phyloP scores from a whole-genome alignment of 805 yeast species.

The Monosporozyma unispora region DNA sequence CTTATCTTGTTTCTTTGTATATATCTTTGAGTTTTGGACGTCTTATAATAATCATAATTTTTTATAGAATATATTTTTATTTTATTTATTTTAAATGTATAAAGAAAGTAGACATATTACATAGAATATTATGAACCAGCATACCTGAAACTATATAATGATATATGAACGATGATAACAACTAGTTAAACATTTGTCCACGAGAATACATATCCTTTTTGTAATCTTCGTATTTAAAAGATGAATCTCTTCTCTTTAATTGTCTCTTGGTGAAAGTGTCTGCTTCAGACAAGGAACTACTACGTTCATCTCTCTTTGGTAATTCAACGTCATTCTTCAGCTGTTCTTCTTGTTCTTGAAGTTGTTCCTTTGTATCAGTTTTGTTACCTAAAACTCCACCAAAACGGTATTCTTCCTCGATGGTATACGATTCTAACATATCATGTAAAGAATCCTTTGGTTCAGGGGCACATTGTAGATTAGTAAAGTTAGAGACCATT shows the following conservation, averaged over 20 bases:
- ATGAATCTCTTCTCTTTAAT: constrained; percentile 13
- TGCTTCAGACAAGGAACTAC: not conserved
- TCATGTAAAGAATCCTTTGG: constrained; percentile 6
- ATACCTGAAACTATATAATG: not conserved
- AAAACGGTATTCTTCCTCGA: constrained; percentile 5
- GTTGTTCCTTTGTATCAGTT: not conserved
- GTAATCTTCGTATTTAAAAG: constrained; percentile 13
- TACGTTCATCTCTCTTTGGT: not conserved
- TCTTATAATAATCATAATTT: not conserved
- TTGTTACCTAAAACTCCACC: constrained; percentile 5
- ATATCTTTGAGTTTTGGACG: not conserved
- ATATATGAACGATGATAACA: not conserved
- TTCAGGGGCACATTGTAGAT: constrained; percentile 6
- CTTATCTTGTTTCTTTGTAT: not conserved
- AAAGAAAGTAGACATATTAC: not conserved
- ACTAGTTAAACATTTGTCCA: constrained; percentile 18
- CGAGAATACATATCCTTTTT: constrained; percentile 15
- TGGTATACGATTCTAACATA: not conserved
- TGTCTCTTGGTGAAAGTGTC: not conserved
- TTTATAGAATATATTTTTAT: not conserved
- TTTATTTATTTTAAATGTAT: not conserved
- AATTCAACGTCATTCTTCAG: not conserved
- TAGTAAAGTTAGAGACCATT: constrained; percentile 1
- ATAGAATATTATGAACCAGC: not conserved
- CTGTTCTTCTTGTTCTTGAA: not conserved